Base-by-base conservation (phyloP, 345 rosid genomes). In the Anastatica hierochuntica region DNA sequence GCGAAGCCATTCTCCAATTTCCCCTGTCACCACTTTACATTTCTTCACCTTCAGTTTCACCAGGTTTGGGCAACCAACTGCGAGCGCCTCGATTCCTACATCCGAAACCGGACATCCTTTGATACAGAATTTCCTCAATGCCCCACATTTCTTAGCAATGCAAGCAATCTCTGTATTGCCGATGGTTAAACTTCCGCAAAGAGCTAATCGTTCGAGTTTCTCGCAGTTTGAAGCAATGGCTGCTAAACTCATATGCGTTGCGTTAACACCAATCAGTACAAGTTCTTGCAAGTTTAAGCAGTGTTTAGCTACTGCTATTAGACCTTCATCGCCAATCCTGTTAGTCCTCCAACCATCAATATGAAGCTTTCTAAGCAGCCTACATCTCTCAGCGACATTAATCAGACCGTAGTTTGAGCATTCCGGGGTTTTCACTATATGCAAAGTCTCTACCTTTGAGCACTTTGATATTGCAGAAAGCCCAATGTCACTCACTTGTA, bases 271-370 rank as follows among this genome's bases (percentile, higher is more conserved):
- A 15, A 90, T 84, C 64, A 90, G 58, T 30, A 90, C 92, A 45
- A 90, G 84, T 36, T 90, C 98, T 57, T 84, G 94, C 4, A 90
- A 64, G 70, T 78, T 74, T 15, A 66, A 54, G 6, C 92, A 82
- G 10, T 84, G 75, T 23, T 63, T 76, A 18, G 92, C 85, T 18
- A 90, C 75, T 31, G 85, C 82, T 2, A 81, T 67, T 16, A 90
- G 74, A 51, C 95, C 92, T 63, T 84, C 95, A 14, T 90, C 96
- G 3, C 89, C 95, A 7, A 90, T 87, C 73, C 73, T 79, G 53
- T 87, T 77, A 34, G 78, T 83, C 40, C 86, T 84, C 90, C 84
- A 82, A 58, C 95, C 98, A 63, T 90, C 94, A 20, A 90, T 68
- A 53, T 82, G 95, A 51, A 90, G 89, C 74, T 90, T 90, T 75